Evolutionary conservation across 345 rosid genomes (phyloP).

Genomic region (Clausena lansium): DNA sequence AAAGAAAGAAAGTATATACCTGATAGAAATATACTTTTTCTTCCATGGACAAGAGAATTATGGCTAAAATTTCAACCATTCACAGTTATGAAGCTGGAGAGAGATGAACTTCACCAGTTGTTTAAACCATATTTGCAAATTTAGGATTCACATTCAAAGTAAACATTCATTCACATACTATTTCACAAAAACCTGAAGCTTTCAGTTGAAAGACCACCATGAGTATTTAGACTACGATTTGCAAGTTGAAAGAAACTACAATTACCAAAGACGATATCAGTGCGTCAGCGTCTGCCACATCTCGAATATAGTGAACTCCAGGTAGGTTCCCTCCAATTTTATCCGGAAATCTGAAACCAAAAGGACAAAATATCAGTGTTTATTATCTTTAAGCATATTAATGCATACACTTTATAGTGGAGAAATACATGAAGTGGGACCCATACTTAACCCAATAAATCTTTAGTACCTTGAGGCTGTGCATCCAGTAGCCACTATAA

Average conservation of each 20-base stretch:
- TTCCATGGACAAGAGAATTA: too few species aligned
- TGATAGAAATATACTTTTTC: too few species aligned
- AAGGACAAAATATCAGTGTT: conserved; percentile 11
- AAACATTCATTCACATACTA: not conserved
- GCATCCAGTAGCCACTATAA: conserved; percentile 90
- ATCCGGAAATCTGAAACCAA: conserved; percentile 71
- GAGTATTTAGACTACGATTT: not conserved
- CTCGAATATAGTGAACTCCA: conserved; percentile 91
- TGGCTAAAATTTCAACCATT: not conserved
- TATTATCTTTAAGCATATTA: not conserved
- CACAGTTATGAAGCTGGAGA: not conserved
- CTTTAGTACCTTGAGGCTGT: conserved; percentile 73
- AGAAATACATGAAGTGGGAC: not conserved
- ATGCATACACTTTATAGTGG: not conserved
- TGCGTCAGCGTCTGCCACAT: conserved; percentile 91
- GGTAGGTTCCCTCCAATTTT: conserved; percentile 87
- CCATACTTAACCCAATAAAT: not conserved
- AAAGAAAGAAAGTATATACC: not conserved
- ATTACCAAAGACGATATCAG: conserved; percentile 79
- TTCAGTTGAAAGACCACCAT: not conserved
- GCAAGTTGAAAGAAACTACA: conserved; percentile 13
- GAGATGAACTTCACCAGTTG: not conserved
- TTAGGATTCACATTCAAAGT: not conserved
- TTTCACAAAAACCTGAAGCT: not conserved
- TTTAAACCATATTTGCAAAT: not conserved